Conservation (phyloP, 2,329 filamentous ascomycete species). For the Hortaea werneckii region DNA sequence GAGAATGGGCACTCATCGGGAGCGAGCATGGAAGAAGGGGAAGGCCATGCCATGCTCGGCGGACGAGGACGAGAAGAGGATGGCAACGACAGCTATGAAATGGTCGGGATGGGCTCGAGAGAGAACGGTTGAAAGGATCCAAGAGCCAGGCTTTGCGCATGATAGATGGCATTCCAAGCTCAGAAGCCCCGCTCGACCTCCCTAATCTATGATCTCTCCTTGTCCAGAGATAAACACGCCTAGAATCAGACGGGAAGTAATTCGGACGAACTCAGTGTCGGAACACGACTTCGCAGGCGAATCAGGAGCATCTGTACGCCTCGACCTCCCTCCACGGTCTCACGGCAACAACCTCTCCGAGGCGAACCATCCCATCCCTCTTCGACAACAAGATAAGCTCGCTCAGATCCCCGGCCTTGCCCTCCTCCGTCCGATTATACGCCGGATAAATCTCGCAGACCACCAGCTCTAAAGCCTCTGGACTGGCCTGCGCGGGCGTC, state of each 20-base stretch:
- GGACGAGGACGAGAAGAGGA: slow-evolving; percentile 33
- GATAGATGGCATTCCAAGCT: background rate
- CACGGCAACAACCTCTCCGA: slow-evolving; percentile 16
- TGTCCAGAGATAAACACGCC: background rate
- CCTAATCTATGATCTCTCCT: too few species aligned
- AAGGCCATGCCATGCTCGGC: slow-evolving; percentile 29
- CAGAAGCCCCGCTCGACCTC: background rate
- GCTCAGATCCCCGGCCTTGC: background rate
- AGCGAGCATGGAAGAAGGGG: slow-evolving; percentile 24
- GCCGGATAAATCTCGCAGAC: slow-evolving; percentile 13
- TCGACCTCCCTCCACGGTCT: slow-evolving; percentile 26
- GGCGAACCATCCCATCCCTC: slow-evolving; percentile 23
- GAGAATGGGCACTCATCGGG: slow-evolving; percentile 9
- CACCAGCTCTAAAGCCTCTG: slow-evolving; percentile 14
- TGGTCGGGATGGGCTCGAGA: slow-evolving; percentile 32
- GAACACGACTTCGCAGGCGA: too few species aligned
- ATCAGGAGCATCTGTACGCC: slow-evolving; percentile 23
- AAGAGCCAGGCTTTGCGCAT: background rate
- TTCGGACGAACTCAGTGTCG: too few species aligned
- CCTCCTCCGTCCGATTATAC: slow-evolving; percentile 5
- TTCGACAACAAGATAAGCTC: slow-evolving; percentile 15
- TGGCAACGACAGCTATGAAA: slow-evolving; percentile 39
- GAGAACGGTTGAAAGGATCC: slow-evolving; percentile 21
- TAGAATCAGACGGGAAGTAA: background rate
- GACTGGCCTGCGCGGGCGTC: slow-evolving; percentile 10